Evolutionary conservation across 2,329 filamentous ascomycete species (phyloP), one percentile per base, ranked within the genome.

Genomic region (Neonectria faginata): DNA sequence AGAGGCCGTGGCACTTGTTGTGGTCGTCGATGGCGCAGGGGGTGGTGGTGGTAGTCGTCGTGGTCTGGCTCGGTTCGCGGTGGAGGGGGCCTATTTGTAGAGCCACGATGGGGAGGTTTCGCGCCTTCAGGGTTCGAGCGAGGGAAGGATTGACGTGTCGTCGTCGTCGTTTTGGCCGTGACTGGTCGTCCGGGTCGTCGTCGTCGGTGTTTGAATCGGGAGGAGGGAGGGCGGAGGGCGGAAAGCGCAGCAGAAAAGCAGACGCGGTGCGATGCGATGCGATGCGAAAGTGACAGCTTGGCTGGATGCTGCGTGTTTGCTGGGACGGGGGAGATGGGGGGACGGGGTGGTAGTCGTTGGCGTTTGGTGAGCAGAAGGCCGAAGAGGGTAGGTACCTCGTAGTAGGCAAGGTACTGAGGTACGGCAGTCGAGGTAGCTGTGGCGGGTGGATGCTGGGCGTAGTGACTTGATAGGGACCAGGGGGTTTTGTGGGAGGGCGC

Each of bases 261-360:
- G 64, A 57, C 62, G 60, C 62, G 65, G 51, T 44, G 62, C 66
- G 56, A 60, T 48, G 62, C 62, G 67, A 58, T 65, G 68, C 60
- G 64, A 68, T 70, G 71, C 68, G 62, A 67, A 73, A 70, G 71
- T 71, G 71, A 73, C 71, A 73, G 65, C 68, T 73, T 73, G 71
- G 69, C 71, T 72, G 71, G 60, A 64, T 69, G 60, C 59, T 54
- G 41, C 20, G 53, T 45, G 33, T 61, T 44, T 54, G 50, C 57
- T 60, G 70, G 67, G 53, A 63, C 67, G 66, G 5, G 5, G 58
- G 68, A 62, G 67, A 65, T 62, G 58, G 62, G 62, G 67, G 65
- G 69, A 63, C 60, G 62, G 59, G 62, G 61, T 64, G 65, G 62
- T 64, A 57, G 57, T 66, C 60, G 62, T 60, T 66, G 65, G 52